phyloP scores from a whole-genome alignment of 1,139 yeast species.

The Hansenula sp. region DNA sequence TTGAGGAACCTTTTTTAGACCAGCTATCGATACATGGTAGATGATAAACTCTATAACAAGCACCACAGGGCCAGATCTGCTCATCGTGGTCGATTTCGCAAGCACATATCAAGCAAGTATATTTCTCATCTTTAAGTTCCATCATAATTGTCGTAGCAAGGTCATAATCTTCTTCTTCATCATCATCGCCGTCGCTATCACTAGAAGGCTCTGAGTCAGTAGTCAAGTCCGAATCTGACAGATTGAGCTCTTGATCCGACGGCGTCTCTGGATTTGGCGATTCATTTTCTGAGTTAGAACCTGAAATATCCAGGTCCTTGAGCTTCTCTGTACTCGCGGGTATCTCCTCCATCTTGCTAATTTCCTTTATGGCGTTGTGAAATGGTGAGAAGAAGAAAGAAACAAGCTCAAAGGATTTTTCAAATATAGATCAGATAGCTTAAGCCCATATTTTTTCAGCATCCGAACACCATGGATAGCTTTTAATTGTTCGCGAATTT shows the following conservation, averaged over 20 bases:
- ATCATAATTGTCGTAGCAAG: slow-evolving; percentile 29
- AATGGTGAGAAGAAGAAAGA: too few relatives aligned
- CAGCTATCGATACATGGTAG: slow-evolving; percentile 76
- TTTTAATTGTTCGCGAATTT: not conserved
- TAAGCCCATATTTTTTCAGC: not conserved
- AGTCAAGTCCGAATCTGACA: slow-evolving; percentile 2
- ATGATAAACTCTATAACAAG: slow-evolving; percentile 78
- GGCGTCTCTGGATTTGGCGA: not conserved
- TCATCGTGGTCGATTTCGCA: slow-evolving; percentile 70
- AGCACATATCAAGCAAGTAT: slow-evolving; percentile 81
- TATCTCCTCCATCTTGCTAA: not conserved
- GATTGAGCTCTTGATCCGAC: not conserved
- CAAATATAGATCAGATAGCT: too few relatives aligned
- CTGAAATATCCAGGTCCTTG: not conserved
- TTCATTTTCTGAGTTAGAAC: not conserved
- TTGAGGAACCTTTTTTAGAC: slow-evolving; percentile 74
- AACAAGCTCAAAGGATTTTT: not conserved
- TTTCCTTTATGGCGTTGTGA: too few relatives aligned
- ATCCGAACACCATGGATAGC: not conserved
- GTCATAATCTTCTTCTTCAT: slow-evolving; percentile 15
- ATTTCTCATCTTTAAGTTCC: slow-evolving; percentile 66
- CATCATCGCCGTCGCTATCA: slow-evolving; percentile 5
- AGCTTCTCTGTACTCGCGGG: slow-evolving; percentile 1
- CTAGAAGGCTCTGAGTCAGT: slow-evolving; percentile 1
- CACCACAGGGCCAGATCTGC: slow-evolving; percentile 68